phyloP scores from a whole-genome alignment of 176 grass and related monocot species.

The Musa beccarii region DNA sequence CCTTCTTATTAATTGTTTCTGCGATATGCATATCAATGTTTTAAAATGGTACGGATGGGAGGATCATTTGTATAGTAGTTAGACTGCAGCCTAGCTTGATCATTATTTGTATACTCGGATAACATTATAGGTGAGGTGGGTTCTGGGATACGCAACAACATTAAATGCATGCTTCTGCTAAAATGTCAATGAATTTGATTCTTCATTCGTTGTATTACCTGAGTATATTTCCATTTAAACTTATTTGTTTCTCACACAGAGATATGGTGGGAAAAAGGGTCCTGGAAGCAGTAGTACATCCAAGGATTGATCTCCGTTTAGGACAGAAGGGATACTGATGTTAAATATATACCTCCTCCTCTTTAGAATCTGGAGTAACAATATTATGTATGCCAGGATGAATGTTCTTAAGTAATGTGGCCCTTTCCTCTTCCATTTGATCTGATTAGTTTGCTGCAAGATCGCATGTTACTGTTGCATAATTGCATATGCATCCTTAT shows the following conservation, averaged over 20 bases:
- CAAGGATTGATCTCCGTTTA: conserved; percentile 37
- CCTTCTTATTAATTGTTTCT: neutral
- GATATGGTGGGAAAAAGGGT: conserved; percentile 69
- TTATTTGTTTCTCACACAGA: conserved; percentile 24
- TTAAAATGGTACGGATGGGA: neutral
- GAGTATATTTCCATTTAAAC: neutral
- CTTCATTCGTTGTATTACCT: neutral
- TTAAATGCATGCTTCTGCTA: too few species aligned
- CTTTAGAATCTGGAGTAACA: neutral
- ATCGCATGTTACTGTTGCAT: too few species aligned
- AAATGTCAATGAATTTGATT: too few species aligned
- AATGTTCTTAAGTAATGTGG: neutral
- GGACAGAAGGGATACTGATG: neutral
- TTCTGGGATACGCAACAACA: too few species aligned
- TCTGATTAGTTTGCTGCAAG: neutral
- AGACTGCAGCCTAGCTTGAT: too few species aligned
- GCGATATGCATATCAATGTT: neutral
- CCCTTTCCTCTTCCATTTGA: neutral
- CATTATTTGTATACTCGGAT: too few species aligned
- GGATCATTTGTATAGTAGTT: too few species aligned
- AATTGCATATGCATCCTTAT: too few species aligned
- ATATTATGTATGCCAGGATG: too few species aligned
- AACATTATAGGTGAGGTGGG: too few species aligned
- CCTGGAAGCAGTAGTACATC: conserved; percentile 34
- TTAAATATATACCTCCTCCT: neutral